Evolutionary conservation across 2,329 filamentous ascomycete genomes (phyloP).

Genomic region (Xylariaceae sp.): DNA sequence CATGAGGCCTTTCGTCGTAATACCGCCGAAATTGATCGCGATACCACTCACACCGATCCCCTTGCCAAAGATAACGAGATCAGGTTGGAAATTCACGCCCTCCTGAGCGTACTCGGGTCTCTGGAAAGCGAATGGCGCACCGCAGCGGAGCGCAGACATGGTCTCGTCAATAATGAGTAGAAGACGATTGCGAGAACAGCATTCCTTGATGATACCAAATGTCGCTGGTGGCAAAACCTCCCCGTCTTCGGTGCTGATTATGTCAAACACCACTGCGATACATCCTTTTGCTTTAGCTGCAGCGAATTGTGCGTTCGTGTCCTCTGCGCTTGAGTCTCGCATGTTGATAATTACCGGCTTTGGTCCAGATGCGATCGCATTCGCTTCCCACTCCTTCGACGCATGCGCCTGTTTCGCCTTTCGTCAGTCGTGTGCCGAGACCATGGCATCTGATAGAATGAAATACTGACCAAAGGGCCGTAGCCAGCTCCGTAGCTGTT

Average conservation of each 20-base stretch:
- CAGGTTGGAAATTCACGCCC: constrained; percentile 17
- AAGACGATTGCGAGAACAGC: constrained; percentile 18
- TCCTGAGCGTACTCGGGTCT: constrained; percentile 19
- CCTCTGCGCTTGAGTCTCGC: constrained; percentile 15
- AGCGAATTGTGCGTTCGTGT: constrained; percentile 16
- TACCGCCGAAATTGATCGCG: constrained; percentile 18
- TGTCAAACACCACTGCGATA: constrained; percentile 24
- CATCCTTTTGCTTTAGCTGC: constrained; percentile 22
- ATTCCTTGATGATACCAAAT: constrained; percentile 12
- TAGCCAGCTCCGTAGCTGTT: constrained; percentile 24
- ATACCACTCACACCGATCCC: constrained; percentile 20
- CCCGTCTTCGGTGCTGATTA: constrained; percentile 25
- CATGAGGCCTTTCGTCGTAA: constrained; percentile 14
- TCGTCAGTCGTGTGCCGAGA: background rate
- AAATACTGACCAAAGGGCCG: constrained; percentile 14
- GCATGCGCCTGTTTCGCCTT: constrained; percentile 10
- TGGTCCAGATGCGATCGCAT: constrained; percentile 16
- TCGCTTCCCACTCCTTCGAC: constrained; percentile 16
- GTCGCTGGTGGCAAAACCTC: constrained; percentile 16
- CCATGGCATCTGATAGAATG: background rate
- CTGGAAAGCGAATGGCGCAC: constrained; percentile 29
- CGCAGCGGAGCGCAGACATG: constrained; percentile 24
- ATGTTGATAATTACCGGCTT: constrained; percentile 20
- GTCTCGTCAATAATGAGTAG: constrained; percentile 25
- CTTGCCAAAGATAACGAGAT: constrained; percentile 27